Evolutionary conservation across 2,329 filamentous ascomycete species (phyloP).

Genomic region (Tolypocladium nubicola): DNA sequence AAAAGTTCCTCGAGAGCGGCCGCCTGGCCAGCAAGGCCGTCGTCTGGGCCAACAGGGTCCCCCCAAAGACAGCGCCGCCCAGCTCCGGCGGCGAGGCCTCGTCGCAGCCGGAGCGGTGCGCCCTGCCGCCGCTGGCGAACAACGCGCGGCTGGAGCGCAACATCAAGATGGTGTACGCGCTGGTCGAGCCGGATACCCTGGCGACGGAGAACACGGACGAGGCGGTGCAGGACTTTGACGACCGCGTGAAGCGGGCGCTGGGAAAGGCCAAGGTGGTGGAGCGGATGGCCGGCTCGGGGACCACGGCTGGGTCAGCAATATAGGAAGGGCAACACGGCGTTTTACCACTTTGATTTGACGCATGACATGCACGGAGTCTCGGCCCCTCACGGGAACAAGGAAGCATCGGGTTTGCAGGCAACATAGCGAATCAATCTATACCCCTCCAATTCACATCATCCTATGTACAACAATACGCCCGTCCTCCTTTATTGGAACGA

Average conservation of each 20-base stretch:
- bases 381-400: neutral
- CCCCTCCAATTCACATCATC: slow-evolving; percentile 11
- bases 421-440: slow-evolving; percentile 16
- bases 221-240: slow-evolving; percentile 83
- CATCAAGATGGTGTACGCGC: slow-evolving; percentile 59
- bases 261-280: slow-evolving; percentile 82
- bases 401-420: neutral
- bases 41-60: slow-evolving; percentile 72
- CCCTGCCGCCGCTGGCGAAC: slow-evolving; percentile 32
- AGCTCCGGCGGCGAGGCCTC: neutral
- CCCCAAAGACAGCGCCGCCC: slow-evolving; percentile 9
- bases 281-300: slow-evolving; percentile 39
- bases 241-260: slow-evolving; percentile 71
- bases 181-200: slow-evolving; percentile 70
- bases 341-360: neutral
- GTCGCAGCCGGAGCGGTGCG: slow-evolving; percentile 5
- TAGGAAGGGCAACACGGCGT: neutral
- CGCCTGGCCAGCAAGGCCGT: slow-evolving; percentile 65
- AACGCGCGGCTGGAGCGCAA: slow-evolving; percentile 69
- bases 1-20: slow-evolving; percentile 80
- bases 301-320: neutral
- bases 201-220: slow-evolving; percentile 79
- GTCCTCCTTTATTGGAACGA: slow-evolving; percentile 38
- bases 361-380: neutral
- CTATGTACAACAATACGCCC: slow-evolving; percentile 18